A percentile compares a stretch with the other conserved stretches of the same genome.
These are phyloP conservation scores for Fagopyrum homotropicum DNA, from an alignment of 148 eudicot species.

Conservation along the genomic window DNA sequence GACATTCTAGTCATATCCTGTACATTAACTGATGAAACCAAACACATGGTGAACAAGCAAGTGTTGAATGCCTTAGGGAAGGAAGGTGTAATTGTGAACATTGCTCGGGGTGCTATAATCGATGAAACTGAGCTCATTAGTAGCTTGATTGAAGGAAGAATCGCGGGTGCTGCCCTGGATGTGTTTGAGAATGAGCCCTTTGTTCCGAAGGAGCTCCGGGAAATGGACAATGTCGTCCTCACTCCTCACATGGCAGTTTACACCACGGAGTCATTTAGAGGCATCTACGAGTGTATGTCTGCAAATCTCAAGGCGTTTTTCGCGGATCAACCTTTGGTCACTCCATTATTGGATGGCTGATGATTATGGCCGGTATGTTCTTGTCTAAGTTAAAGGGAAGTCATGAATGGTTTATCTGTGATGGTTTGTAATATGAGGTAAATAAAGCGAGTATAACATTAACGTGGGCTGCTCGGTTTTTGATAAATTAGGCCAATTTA, in stretches of 20 bases:
- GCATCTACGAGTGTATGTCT: slow-evolving; percentile 29
- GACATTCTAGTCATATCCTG: slow-evolving; percentile 51
- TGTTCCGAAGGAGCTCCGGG: slow-evolving; percentile 45
- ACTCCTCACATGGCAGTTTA: slow-evolving; percentile 46
- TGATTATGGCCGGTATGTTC: no score
- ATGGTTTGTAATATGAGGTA: no score
- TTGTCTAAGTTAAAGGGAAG: no score
- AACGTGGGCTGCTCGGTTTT: no score
- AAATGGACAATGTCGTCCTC: slow-evolving; percentile 60
- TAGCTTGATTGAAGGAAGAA: slow-evolving; percentile 41
- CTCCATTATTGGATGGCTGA: slow-evolving; percentile 11
- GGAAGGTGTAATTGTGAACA: slow-evolving; percentile 50
- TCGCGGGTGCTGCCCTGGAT: slow-evolving; percentile 78
- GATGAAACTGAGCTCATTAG: slow-evolving; percentile 51
- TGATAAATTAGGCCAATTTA: no score
- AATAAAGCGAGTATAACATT: no score
- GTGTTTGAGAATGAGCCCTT: slow-evolving; percentile 68
- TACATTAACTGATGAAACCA: slow-evolving; percentile 57
- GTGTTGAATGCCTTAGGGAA: slow-evolving; percentile 54
- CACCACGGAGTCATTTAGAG: slow-evolving; percentile 39
- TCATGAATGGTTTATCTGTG: no score
- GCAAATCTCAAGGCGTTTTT: slow-evolving; percentile 71
- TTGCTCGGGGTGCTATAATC: slow-evolving; percentile 56
- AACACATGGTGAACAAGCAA: slow-evolving; percentile 48
- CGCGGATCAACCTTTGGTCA: slow-evolving; percentile 36